Base-by-base conservation (phyloP, 2,329 filamentous ascomycete species). In the Aspergillus transmontanensis region DNA sequence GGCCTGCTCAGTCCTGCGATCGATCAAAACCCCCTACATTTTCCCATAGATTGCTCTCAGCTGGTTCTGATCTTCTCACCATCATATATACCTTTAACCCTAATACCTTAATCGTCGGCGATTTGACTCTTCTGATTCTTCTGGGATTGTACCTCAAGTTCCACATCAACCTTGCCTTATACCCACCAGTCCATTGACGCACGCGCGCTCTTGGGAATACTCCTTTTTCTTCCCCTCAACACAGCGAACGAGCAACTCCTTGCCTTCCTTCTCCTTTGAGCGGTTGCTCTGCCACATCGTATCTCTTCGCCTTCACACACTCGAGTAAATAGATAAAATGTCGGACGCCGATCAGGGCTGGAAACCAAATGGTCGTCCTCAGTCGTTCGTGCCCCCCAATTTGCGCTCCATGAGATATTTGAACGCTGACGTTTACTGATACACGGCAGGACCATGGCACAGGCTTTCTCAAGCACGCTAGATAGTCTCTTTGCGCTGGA, bases 401-500 rank as follows among this genome's bases (percentile, higher is more conserved):
- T 56, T 60, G 32, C 57, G 61, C 61, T 60, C 59, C 39, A 23
- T 58, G 26, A 23, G 7, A 57, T 61, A 41, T 36, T 58, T 57
- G 46, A 62, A 64, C 57, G 57, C 64, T 53, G 54, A 61, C 46
- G 61, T 71, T 76, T 60, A 74, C 69, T 62, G 66, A 68, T 53
- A 63, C 54, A 59, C 64, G 66, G 54, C 79, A 97, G 94, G 67
- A 95, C 92, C 65, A 89, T 97, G 79, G 94, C 93, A 59, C 90
- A 88, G 71, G 92, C 90, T 75, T 97, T 97, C 81, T 94, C 93
- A 64, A 84, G 88, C 51, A 92, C 94, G 76, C 84, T 97, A 65
- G 91, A 94, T 83, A 90, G 93, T 76, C 90, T 96, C 71, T 97
- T 97, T 83, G 90, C 91, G 73, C 89, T 97, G 74, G 92, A 95